A percentile compares a stretch with the other conserved stretches of the same genome.
Conservation (phyloP, 1,284 basidiomycete species). For the Violaceomyces palustris region DNA sequence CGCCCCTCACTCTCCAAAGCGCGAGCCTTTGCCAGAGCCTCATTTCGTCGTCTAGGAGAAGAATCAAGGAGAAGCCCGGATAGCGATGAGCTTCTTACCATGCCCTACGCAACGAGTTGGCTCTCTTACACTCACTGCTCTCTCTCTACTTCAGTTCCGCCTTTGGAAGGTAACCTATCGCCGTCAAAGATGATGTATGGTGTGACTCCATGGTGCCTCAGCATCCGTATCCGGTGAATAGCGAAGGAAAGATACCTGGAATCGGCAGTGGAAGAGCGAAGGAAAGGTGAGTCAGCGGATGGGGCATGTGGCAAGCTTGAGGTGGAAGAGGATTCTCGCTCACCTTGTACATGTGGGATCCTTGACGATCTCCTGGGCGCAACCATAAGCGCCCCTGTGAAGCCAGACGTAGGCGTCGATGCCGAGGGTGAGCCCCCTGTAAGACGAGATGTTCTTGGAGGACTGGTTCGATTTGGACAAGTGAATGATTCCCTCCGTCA, state of each 20-base stretch:
- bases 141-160: conserved; percentile 77
- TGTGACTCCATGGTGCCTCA: conserved; percentile 75
- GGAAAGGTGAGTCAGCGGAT: background rate
- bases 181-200: conserved; percentile 97
- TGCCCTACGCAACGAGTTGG: conserved; percentile 27
- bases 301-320: background rate
- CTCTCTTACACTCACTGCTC: no score
- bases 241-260: conserved; percentile 87
- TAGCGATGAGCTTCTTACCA: background rate
- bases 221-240: conserved; percentile 82
- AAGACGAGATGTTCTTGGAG: conserved; percentile 29
- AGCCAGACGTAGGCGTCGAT: conserved; percentile 94
- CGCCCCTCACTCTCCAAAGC: conserved; percentile 71
- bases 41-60: conserved; percentile 57
- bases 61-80: background rate
- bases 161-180: conserved; percentile 88
- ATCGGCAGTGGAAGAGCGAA: no score
- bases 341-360: no score
- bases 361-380: conserved; percentile 81
- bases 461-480: no score
- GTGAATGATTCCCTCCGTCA: background rate
- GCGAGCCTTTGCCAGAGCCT: conserved; percentile 65
- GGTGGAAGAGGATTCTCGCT: no score
- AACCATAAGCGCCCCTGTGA: conserved; percentile 87
- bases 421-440: conserved; percentile 58